Evolutionary conservation across 139 green algal species (phyloP).

Genomic region (Pleodorina starrii): DNA sequence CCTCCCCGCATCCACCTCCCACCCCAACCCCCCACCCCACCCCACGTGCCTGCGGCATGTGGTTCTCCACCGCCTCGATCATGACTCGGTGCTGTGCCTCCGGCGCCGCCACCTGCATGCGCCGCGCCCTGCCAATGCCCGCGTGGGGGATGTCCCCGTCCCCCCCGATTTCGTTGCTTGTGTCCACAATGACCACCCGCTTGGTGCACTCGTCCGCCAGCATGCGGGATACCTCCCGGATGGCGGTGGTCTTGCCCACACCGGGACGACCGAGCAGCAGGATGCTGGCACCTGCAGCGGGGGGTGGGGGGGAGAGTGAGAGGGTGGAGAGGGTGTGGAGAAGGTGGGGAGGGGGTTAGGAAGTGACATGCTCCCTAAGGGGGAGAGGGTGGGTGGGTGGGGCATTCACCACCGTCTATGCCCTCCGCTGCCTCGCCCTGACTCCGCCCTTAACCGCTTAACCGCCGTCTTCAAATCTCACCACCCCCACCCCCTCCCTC

Average conservation of each 20-base stretch:
- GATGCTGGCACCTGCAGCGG: conserved; percentile 68
- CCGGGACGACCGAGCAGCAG: conserved; percentile 86
- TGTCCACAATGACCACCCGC: conserved; percentile 93
- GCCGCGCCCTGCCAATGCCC: conserved; percentile 92
- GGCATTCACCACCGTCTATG: too few relatives aligned
- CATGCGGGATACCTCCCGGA: conserved; percentile 79
- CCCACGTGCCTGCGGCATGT: conserved; percentile 86
- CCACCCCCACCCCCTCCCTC: neutral
- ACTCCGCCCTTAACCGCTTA: too few relatives aligned
- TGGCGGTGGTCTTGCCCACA: conserved; percentile 97
- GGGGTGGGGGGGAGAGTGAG: too few relatives aligned
- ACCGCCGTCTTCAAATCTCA: too few relatives aligned
- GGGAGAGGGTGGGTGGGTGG: too few relatives aligned
- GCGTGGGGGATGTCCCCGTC: conserved; percentile 95
- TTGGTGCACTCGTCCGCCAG: conserved; percentile 87
- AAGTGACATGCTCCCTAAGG: too few relatives aligned
- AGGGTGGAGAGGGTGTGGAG: too few relatives aligned
- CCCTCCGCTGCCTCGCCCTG: too few relatives aligned
- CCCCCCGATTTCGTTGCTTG: conserved; percentile 94
- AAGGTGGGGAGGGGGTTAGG: too few relatives aligned
- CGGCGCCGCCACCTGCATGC: conserved; percentile 91
- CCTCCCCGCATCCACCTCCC: too few relatives aligned
- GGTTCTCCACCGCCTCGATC: conserved; percentile 99
- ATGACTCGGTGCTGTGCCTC: conserved; percentile 85
- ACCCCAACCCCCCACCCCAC: neutral